Evolutionary conservation across 2,329 filamentous ascomycete species (phyloP), one percentile per base, ranked within the genome.

Genomic region (Penicillium fuscoglaucum): DNA sequence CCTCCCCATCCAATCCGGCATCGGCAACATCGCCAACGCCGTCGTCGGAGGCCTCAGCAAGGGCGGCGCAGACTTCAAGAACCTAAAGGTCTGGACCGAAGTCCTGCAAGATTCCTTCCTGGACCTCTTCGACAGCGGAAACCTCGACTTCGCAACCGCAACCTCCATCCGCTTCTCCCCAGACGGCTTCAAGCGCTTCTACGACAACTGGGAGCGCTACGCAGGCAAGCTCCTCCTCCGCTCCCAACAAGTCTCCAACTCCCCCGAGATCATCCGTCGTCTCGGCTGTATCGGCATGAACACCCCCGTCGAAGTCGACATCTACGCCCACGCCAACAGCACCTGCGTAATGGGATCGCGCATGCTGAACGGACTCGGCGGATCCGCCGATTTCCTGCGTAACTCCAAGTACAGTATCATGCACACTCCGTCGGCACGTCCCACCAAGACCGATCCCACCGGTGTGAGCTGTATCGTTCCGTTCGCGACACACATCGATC

Each of bases 281-380:
- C 82, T 96, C 1, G 91, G 91, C 61, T 87, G 92, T 65, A 96
- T 96, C 68, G 91, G 90, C 74, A 96, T 96, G 91, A 96, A 96
- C 83, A 96, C 91, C 0, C 91, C 91, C 24, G 90, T 96, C 47
- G 92, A 96, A 78, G 91, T 96, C 17, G 92, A 96, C 78, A 96
- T 96, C 70, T 96, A 96, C 78, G 92, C 91, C 2, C 91, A 96
- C 78, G 92, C 92, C 68, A 96, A 96, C 84, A 88, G 84, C 61
- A 96, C 91, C 55, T 93, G 90, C 71, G 91, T 96, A 24, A 91
- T 95, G 87, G 91, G 92, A 63, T 88, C 84, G 61, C 87, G 92
- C 57, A 95, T 93, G 90, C 83, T 95, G 60, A 93, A 93, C 79
- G 90, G 90, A 12, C 85, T 95, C 7, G 90, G 90, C 50, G 90